Base-by-base conservation (phyloP, 352 stramenopile species). In the Hyaloperonospora brassicae region DNA sequence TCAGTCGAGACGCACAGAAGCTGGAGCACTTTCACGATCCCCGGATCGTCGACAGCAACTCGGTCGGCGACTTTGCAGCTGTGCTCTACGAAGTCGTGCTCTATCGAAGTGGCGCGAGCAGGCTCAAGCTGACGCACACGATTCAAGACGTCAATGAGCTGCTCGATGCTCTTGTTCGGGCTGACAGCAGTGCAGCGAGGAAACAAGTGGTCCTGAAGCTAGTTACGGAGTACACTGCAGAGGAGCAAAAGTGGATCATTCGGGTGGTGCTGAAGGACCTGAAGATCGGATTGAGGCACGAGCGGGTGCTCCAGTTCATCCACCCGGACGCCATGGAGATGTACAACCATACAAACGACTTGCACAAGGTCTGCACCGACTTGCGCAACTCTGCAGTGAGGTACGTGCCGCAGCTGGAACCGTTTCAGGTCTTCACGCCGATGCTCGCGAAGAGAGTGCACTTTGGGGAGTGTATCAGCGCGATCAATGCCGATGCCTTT, bases 311-410 rank as follows among this genome's bases (percentile, higher is more conserved):
- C 12, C 79, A 68, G 6, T 91, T 79, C 47, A 79, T 94, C 10
- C 84, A 94, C 46, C 82, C 82, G 3, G 79, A 94, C 52, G 82
- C 84, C 7, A 64, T 71, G 39, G 82, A 92, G 52, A 93, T 94
- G 82, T 91, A 91, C 51, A 94, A 91, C 53, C 78, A 92, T 65
- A 92, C 84, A 38, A 94, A 86, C 38, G 84, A 94, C 48, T 54
- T 93, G 46, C 78, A 76, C 48, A 79, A 82, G 50, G 70, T 94
- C 7, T 94, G 84, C 36, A 59, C 58, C 1, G 76, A 89, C 14
- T 45, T 92, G 24, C 77, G 79, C 25, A 88, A 94, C 59, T 93
- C 84, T 38, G 73, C 65, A 3, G 70, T 94, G 44, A 75, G 84
- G 23, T 90, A 93, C 66, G 80, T 91, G 7, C 80, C 84, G 14